Conservation (phyloP, 2,329 filamentous ascomycete genomes). For the Aspergillus pseudoviridinutans region DNA sequence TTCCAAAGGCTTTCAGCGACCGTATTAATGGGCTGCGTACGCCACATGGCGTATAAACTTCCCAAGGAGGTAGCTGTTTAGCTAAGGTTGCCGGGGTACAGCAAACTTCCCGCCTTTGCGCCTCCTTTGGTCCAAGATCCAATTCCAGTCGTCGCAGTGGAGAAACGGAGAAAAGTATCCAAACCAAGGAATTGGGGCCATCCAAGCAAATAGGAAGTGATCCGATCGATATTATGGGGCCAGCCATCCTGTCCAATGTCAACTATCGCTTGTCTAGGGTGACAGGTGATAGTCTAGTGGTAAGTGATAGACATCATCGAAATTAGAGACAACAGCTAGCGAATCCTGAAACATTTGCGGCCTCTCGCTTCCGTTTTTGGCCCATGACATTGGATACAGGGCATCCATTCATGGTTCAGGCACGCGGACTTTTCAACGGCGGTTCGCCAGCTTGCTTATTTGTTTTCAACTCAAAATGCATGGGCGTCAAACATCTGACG, state of each 20-base stretch:
- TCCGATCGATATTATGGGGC: neutral
- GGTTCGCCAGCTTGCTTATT: neutral
- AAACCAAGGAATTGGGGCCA: neutral
- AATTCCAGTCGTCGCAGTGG: constrained; percentile 3
- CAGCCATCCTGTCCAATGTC: neutral
- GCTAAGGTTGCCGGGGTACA: constrained; percentile 5
- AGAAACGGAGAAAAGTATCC: neutral
- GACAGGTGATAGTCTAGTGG: neutral
- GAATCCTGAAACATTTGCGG: neutral
- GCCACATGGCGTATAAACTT: no score
- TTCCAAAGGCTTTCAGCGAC: no score
- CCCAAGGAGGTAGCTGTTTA: neutral
- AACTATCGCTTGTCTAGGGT: neutral
- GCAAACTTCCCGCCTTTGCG: constrained; percentile 17
- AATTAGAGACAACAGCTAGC: no score
- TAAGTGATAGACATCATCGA: no score
- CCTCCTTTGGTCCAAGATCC: constrained; percentile 17
- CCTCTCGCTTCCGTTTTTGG: neutral
- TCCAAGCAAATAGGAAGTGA: neutral
- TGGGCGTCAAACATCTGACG: constrained; percentile 8
- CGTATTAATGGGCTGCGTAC: no score
- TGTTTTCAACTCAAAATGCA: neutral
- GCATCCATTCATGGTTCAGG: neutral
- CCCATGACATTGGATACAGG: neutral
- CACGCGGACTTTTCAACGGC: neutral